Conservation (phyloP, 1,139 yeast species). For the Yamadazyma mexicana region DNA sequence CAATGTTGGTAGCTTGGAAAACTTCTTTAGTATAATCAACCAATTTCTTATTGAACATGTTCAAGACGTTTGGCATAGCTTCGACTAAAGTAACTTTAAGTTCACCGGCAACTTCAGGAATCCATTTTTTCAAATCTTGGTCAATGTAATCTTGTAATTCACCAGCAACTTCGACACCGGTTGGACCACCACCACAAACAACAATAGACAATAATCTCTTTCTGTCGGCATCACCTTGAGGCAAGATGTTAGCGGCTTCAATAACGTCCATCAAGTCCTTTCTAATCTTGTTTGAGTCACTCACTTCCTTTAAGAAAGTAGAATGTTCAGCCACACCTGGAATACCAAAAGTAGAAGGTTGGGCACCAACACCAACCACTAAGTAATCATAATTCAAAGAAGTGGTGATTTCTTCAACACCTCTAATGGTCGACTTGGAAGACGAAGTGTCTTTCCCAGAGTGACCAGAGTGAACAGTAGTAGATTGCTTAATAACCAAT, state of each 20-base stretch:
- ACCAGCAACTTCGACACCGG: constrained; percentile 96
- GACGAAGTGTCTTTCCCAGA: constrained; percentile 54
- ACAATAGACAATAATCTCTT: constrained; percentile 78
- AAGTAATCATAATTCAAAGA: constrained; percentile 70
- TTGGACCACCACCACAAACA: constrained; percentile 96
- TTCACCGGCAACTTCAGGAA: constrained; percentile 81
- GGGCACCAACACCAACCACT: constrained; percentile 90
- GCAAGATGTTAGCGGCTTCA: constrained; percentile 74
- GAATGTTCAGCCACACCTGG: constrained; percentile 92
- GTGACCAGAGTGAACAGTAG: constrained; percentile 53
- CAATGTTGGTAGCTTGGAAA: constrained; percentile 76
- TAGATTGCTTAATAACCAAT: constrained; percentile 48
- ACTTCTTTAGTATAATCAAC: constrained; percentile 83
- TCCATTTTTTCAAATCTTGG: constrained; percentile 86
- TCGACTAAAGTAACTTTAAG: constrained; percentile 83
- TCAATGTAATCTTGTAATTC: constrained; percentile 92
- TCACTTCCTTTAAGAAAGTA: constrained; percentile 80
- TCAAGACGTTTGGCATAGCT: constrained; percentile 88
- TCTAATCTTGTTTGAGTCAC: constrained; percentile 79
- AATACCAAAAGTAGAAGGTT: constrained; percentile 88
- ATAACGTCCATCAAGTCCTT: constrained; percentile 74
- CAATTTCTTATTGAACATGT: constrained; percentile 81
- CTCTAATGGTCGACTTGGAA: constrained; percentile 43
- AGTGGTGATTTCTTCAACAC: constrained; percentile 47
- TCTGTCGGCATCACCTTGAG: constrained; percentile 74